Evolutionary conservation across 495 filamentous ascomycete species (phyloP).

Genomic region (Penicillium argentinense): DNA sequence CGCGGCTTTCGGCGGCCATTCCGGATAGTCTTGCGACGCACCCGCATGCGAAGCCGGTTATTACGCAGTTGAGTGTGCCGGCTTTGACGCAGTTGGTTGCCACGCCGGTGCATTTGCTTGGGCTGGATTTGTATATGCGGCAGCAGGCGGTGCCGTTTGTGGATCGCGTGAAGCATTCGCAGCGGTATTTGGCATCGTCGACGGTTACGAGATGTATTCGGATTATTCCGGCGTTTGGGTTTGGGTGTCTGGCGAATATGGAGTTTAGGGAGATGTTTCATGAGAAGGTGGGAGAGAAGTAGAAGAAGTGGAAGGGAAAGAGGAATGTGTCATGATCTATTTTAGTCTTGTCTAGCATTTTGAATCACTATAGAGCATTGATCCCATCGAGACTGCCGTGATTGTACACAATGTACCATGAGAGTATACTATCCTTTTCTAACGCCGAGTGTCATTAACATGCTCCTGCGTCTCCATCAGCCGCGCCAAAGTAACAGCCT

Average conservation of each 20-base stretch:
- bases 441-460: constrained; percentile 42
- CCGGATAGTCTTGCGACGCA: constrained; percentile 25
- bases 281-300: constrained; percentile 1
- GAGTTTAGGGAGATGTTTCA: constrained; percentile 29
- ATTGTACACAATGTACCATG: too few species aligned
- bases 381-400: too few species aligned
- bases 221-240: constrained; percentile 39
- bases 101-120: constrained; percentile 36
- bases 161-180: constrained; percentile 23
- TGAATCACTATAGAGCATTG: too few species aligned
- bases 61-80: constrained; percentile 35
- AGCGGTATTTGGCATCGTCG: constrained; percentile 26
- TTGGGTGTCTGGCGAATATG: constrained; percentile 32
- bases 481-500: constrained; percentile 42
- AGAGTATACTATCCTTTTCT: too few species aligned
- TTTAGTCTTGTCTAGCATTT: background rate
- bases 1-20: constrained; percentile 20
- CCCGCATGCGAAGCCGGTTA: constrained; percentile 26
- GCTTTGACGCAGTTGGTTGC: constrained; percentile 34
- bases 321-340: background rate
- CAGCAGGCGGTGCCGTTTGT: constrained; percentile 18
- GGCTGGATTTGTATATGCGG: constrained; percentile 34
- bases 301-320: background rate
- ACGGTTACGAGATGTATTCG: constrained; percentile 31
- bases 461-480: constrained; percentile 35